Evolutionary conservation across 208 protist genomes (phyloP), one percentile per base, ranked within the genome.

Genomic region (Trypanosoma avium): DNA sequence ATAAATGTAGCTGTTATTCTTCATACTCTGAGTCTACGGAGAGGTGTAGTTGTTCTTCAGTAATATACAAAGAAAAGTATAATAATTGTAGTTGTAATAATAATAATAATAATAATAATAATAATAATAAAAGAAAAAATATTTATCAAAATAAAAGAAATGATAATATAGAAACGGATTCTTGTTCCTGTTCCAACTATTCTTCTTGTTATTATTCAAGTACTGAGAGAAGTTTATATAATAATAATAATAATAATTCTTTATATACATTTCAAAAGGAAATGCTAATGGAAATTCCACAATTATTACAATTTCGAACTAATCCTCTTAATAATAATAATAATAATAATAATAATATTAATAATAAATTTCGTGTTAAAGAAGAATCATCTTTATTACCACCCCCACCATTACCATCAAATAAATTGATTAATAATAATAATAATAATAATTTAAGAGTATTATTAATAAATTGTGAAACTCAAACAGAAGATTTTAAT

Each of bases 231-330:
- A 52, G 33, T 38, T 7, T 24, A 24, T 13, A 35, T 40, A 4
- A 8, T 22, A 30, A n/a, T 26, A 29, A 30, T 26, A 17, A 42
- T 56, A n/a, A 30, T 42, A 38, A n/a, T 33, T 9, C 19, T 6
- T 4, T 21, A 2, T 49, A 43, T 19, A 27, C 26, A 6, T 63
- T 63, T 50, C 22, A 27, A 38, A 4, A 10, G 45, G 58, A 53
- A 8, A 7, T 53, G 6, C n/a, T 63, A 26, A 53, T 54, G n/a
- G 59, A 26, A 56, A 29, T 40, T 27, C 61, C 61, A 12, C 33
- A 46, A 33, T 54, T 67, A 21, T 36, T 67, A 17, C 47, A 26
- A 17, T 58, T 67, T n/a, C 49, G 9, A 21, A 48, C 19, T 48
- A 17, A 22, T 48, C 6, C 4, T 48, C 6, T 48, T n/a, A 48